Percentiles rank a stretch among this genome's conserved stretches.
phyloP scores from a whole-genome alignment of 1,284 basidiomycete species.

The Meripilus lineatus region DNA sequence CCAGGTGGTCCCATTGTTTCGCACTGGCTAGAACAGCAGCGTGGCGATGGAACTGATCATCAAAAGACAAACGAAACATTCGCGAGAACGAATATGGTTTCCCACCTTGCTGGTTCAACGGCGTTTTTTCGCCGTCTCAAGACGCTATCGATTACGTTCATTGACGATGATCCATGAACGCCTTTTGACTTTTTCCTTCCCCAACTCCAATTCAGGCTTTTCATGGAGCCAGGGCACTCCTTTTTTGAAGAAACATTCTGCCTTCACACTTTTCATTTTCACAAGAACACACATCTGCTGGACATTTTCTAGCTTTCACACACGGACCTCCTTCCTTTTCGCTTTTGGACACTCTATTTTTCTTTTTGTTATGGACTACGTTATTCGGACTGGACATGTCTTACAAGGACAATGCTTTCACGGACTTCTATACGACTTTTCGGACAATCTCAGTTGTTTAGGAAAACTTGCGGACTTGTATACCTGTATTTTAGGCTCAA shows the following conservation, averaged over 20 bases:
- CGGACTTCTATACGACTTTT: background rate
- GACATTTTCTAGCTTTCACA: no score
- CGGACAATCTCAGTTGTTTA: background rate
- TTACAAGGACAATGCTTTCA: background rate
- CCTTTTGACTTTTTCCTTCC: background rate
- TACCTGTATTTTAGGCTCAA: background rate
- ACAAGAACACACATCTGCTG: background rate
- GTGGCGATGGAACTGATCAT: conserved; percentile 1
- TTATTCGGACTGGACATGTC: background rate
- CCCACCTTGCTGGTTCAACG: conserved; percentile 4
- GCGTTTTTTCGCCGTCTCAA: background rate
- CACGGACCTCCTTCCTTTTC: conserved; percentile 2
- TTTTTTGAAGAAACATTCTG: background rate
- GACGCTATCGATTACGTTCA: conserved; percentile 4
- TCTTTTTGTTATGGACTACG: background rate
- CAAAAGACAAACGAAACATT: conserved; percentile 3
- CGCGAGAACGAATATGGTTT: background rate
- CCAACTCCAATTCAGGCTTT: background rate
- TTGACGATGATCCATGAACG: background rate
- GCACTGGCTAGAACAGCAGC: conserved; percentile 9
- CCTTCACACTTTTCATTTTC: background rate
- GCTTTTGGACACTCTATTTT: background rate
- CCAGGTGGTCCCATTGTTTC: conserved; percentile 5
- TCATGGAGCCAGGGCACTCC: background rate
- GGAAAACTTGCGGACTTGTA: background rate